These are phyloP conservation scores for Ceratocystis variospora DNA, from an alignment of 2,329 filamentous ascomycete species.

Conservation along the genomic window DNA sequence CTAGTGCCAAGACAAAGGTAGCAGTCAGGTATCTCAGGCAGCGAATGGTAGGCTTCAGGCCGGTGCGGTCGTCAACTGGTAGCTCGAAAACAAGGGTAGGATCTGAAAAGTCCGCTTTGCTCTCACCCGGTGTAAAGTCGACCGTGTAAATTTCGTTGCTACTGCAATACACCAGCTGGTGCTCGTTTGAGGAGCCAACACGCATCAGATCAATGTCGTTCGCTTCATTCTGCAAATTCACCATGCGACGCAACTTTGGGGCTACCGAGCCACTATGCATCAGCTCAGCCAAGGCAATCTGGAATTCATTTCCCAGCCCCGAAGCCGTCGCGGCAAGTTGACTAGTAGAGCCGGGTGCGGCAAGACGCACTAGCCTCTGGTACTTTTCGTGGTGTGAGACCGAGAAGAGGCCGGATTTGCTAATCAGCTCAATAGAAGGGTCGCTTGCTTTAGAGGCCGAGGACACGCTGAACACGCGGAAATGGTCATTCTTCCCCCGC, in stretches of 20 bases:
- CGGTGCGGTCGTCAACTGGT: slow-evolving; percentile 32
- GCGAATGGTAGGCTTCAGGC: slow-evolving; percentile 39
- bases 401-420: slow-evolving; percentile 40
- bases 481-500: slow-evolving; percentile 69
- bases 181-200: slow-evolving; percentile 47
- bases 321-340: slow-evolving; percentile 68
- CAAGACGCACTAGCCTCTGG: slow-evolving; percentile 45
- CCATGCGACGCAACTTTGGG: slow-evolving; percentile 35
- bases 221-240: slow-evolving; percentile 43
- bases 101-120: slow-evolving; percentile 24
- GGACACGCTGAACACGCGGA: slow-evolving; percentile 57
- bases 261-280: slow-evolving; percentile 33
- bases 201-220: slow-evolving; percentile 53
- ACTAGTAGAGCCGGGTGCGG: slow-evolving; percentile 37
- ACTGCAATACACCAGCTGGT: slow-evolving; percentile 65
- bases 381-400: slow-evolving; percentile 39
- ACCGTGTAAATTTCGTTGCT: slow-evolving; percentile 60
- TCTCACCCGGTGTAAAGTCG: slow-evolving; percentile 37
- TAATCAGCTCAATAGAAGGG: slow-evolving; percentile 32
- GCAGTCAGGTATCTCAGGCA: slow-evolving; percentile 46
- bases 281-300: slow-evolving; percentile 69
- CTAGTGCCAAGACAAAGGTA: slow-evolving; percentile 42
- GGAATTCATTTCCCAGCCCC: slow-evolving; percentile 57
- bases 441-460: slow-evolving; percentile 23
- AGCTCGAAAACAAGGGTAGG: slow-evolving; percentile 44